phyloP scores from a whole-genome alignment of 2,329 filamentous ascomycete species.

The Akanthomyces dipterigenus region DNA sequence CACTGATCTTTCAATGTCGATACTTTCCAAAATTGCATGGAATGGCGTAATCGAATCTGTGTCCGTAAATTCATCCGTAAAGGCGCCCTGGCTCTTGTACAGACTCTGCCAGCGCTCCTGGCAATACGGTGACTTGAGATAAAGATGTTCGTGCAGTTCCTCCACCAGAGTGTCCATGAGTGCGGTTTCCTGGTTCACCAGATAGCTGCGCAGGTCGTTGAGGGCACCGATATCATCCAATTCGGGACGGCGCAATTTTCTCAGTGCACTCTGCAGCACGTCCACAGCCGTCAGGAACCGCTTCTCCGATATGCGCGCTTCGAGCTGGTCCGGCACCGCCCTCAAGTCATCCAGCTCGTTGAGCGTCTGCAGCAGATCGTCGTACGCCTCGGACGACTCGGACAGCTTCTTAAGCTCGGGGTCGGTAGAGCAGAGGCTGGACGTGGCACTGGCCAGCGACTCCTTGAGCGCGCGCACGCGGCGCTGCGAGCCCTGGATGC shows the following conservation, averaged over 20 bases:
- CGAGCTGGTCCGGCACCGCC: conserved; percentile 82
- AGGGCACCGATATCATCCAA: conserved; percentile 87
- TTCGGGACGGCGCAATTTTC: conserved; percentile 77
- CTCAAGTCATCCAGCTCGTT: conserved; percentile 83
- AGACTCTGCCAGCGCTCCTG: conserved; percentile 91
- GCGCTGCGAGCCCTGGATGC: conserved; percentile 81
- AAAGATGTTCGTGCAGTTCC: conserved; percentile 93
- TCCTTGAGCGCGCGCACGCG: conserved; percentile 77
- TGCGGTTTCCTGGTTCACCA: conserved; percentile 86
- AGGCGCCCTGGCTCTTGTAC: conserved; percentile 56
- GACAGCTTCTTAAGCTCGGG: conserved; percentile 89
- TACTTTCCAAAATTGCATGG: conserved; percentile 50
- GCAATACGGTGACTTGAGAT: conserved; percentile 95
- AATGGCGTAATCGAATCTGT: conserved; percentile 45
- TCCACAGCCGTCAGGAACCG: conserved; percentile 90
- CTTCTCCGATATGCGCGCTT: conserved; percentile 93
- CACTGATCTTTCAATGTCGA: conserved; percentile 56
- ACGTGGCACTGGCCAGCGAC: conserved; percentile 73
- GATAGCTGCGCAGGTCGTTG: conserved; percentile 76
- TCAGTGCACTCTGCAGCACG: conserved; percentile 78
- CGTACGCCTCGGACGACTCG: conserved; percentile 80
- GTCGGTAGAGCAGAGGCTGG: conserved; percentile 75
- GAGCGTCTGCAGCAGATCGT: conserved; percentile 78
- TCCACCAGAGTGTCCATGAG: conserved; percentile 95
- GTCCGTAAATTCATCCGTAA: conserved; percentile 42